phyloP scores from a whole-genome alignment of 306 rosid genomes.

The Spatholobus suberectus region DNA sequence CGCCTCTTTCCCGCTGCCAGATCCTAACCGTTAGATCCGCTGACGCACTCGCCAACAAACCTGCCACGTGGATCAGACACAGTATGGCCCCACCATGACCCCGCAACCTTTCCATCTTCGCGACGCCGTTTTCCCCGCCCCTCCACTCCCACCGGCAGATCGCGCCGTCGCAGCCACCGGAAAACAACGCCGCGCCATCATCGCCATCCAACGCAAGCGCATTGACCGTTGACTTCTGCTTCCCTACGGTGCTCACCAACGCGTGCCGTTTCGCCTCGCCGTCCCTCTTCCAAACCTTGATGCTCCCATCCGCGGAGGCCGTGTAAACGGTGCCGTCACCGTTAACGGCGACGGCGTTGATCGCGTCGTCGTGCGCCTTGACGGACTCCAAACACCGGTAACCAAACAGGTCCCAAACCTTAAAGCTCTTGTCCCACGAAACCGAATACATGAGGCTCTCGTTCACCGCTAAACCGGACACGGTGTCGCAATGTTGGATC shows the following conservation, averaged over 20 bases:
- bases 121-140: slow-evolving; percentile 16
- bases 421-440: slow-evolving; percentile 73
- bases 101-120: slow-evolving; percentile 41
- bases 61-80: slow-evolving; percentile 50
- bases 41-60: slow-evolving; percentile 62
- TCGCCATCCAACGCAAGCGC: slow-evolving; percentile 48
- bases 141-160: slow-evolving; percentile 53
- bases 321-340: slow-evolving; percentile 62
- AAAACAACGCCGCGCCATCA: slow-evolving; percentile 49
- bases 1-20: slow-evolving; percentile 47
- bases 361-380: slow-evolving; percentile 67
- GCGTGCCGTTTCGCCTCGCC: slow-evolving; percentile 36
- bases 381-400: slow-evolving; percentile 62
- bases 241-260: slow-evolving; percentile 38
- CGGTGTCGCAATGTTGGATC: slow-evolving; percentile 71
- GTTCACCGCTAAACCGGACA: slow-evolving; percentile 53
- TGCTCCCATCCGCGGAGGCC: slow-evolving; percentile 62
- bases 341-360: slow-evolving; percentile 59
- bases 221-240: slow-evolving; percentile 45
- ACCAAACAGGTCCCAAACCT: slow-evolving; percentile 59
- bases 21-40: slow-evolving; percentile 73
- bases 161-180: slow-evolving; percentile 52
- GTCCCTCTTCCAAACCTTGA: slow-evolving; percentile 64
- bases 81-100: slow-evolving; percentile 65
- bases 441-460: slow-evolving; percentile 52